Evolutionary conservation across 768 basidiomycete genomes (phyloP).

Genomic region (Serendipita vermifera): DNA sequence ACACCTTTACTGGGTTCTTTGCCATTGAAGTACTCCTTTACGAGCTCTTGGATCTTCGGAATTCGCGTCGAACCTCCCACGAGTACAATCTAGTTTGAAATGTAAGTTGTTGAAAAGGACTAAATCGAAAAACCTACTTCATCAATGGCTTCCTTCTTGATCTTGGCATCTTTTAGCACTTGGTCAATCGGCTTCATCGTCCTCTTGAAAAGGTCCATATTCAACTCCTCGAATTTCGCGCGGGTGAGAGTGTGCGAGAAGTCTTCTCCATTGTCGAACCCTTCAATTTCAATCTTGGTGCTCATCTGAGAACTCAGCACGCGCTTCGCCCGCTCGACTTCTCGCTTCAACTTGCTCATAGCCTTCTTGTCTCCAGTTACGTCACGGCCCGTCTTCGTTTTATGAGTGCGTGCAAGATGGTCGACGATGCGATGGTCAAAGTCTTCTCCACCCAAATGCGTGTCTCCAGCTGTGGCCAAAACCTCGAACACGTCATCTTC

Average conservation of each 20-base stretch:
- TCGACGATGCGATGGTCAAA: slow-evolving; percentile 35
- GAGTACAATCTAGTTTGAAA: slow-evolving; percentile 21
- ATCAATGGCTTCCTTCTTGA: slow-evolving; percentile 39
- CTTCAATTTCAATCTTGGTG: slow-evolving; percentile 37
- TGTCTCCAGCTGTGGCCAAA: slow-evolving; percentile 31
- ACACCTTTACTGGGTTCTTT: slow-evolving; percentile 39
- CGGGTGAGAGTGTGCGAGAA: slow-evolving; percentile 37
- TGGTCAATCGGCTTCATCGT: slow-evolving; percentile 43
- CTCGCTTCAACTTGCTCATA: slow-evolving; percentile 41
- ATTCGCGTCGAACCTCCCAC: slow-evolving; percentile 39
- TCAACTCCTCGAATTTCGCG: slow-evolving; percentile 42
- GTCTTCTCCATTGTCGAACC: slow-evolving; percentile 40
- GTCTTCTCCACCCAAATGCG: slow-evolving; percentile 33
- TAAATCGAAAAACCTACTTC: slow-evolving; percentile 25
- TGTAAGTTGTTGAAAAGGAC: slow-evolving; percentile 14
- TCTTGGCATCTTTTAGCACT: slow-evolving; percentile 38
- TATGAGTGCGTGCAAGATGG: slow-evolving; percentile 36
- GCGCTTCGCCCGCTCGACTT: slow-evolving; percentile 62
- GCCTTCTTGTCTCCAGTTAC: slow-evolving; percentile 32
- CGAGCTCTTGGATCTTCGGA: slow-evolving; percentile 40
- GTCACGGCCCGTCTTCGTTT: slow-evolving; percentile 33
- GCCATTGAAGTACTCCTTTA: slow-evolving; percentile 38
- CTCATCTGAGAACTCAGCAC: slow-evolving; percentile 36
- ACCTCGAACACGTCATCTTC: slow-evolving; percentile 30
- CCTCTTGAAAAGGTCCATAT: slow-evolving; percentile 41